Base-by-base conservation (phyloP, 2,329 filamentous ascomycete genomes). In the Cryphonectria parasitica region DNA sequence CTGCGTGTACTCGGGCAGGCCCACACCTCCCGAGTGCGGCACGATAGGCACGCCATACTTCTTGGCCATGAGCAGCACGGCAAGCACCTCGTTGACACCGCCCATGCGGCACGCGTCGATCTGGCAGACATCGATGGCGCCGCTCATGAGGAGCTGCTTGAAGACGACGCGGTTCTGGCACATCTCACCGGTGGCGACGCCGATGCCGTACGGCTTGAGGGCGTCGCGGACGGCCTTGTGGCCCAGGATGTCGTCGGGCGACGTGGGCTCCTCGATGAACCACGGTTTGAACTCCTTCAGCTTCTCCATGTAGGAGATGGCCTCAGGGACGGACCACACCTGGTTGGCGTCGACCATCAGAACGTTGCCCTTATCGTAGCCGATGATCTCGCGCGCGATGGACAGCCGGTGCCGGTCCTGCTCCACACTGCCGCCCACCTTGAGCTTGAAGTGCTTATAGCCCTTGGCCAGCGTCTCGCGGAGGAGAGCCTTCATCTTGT, bases 271-370 rank as follows among this genome's bases (percentile, higher is more conserved):
- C 83, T 97, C 94, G 78, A 97, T 97, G 83, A 97, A 97, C 92
- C 93, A 96, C 39, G 92, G 92, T 85, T 92, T 92, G 84, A 94
- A 97, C 76, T 94, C 90, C 69, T 88, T 88, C 63, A 97, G 89
- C 77, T 93, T 82, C 77, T 90, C 87, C 93, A 97, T 97, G 84
- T 95, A 94, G 73, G 88, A 88, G 76, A 97, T 94, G 10, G 94
- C 94, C 82, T 97, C 93, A 0, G 93, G 93, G 49, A 97, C 94
- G 66, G 91, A 93, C 94, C 94, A 97, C 71, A 96, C 87, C 84
- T 97, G 94, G 83, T 97, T 97, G 66, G 94, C 94, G 82, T 97
- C 94, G 17, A 97, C 91, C 94, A 97, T 97, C 76, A 97, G 86
- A 67, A 95, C 87, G 80, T 95, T 95, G 71, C 91, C 94, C 78